Percentiles rank a stretch among this genome's conserved stretches.
These are phyloP conservation scores for Brassica rapa DNA, from an alignment of 345 rosid genomes.

Conservation along the genomic window DNA sequence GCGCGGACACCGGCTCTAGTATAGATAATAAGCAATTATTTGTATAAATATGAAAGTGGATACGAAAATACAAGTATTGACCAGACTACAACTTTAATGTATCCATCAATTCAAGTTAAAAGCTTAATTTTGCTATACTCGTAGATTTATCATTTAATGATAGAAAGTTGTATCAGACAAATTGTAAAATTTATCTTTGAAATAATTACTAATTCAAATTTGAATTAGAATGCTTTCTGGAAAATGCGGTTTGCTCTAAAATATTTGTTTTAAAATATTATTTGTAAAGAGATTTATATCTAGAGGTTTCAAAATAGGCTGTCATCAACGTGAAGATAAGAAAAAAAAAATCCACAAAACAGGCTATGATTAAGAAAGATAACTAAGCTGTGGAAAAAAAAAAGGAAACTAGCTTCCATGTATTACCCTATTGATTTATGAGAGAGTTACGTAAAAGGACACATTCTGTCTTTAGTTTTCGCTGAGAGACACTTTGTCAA, in stretches of 20 bases:
- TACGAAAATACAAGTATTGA: neutral
- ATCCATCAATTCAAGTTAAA: neutral
- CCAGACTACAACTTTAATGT: no score
- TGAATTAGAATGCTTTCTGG: neutral
- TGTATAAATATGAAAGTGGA: neutral
- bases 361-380: conserved; percentile 9
- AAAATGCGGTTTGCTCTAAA: neutral
- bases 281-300: neutral
- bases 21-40: neutral
- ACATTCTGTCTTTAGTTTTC: no score
- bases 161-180: neutral
- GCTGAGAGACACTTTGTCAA: no score
- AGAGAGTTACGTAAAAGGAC: no score
- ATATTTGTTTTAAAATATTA: neutral
- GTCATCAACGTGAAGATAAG: neutral
- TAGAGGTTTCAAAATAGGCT: no score
- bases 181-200: neutral
- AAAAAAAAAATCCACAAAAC: neutral
- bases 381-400: neutral
- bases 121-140: neutral
- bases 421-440: neutral
- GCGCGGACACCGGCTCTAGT: no score
- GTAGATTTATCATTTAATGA: neutral
- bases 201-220: neutral
- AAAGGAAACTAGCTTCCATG: neutral